These are phyloP conservation scores for Neurospora crassa DNA, from an alignment of 2,329 filamentous ascomycete species.

Conservation along the genomic window DNA sequence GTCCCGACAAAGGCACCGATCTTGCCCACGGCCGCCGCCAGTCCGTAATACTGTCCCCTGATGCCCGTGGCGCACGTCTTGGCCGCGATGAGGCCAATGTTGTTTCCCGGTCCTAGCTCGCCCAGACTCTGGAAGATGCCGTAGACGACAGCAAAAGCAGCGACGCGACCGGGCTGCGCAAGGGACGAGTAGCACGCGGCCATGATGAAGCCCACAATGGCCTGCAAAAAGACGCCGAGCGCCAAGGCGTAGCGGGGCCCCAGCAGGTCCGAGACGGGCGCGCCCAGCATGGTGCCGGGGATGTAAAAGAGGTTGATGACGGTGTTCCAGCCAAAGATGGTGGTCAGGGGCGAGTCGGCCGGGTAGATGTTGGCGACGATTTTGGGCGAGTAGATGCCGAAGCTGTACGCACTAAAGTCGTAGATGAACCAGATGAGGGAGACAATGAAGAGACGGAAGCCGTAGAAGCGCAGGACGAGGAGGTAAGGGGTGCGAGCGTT, in stretches of 20 bases:
- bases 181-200: conserved; percentile 66
- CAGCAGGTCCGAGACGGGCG: conserved; percentile 66
- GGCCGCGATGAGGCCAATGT: conserved; percentile 77
- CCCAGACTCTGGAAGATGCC: conserved; percentile 69
- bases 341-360: conserved; percentile 52
- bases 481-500: conserved; percentile 45
- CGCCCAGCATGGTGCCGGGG: conserved; percentile 70
- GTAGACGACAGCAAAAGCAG: conserved; percentile 69
- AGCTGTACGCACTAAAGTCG: conserved; percentile 76
- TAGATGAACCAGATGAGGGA: conserved; percentile 79
- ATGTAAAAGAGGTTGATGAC: conserved; percentile 85
- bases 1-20: conserved; percentile 79
- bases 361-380: conserved; percentile 61
- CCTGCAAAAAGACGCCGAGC: conserved; percentile 62
- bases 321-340: conserved; percentile 78
- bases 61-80: conserved; percentile 85
- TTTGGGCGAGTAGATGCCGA: conserved; percentile 72
- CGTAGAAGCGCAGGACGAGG: conserved; percentile 57
- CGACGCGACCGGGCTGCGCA: conserved; percentile 57
- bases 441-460: conserved; percentile 60
- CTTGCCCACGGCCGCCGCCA: conserved; percentile 66
- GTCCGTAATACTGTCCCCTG: conserved; percentile 66
- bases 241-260: conserved; percentile 69
- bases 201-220: conserved; percentile 80
- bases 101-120: conserved; percentile 80